Conservation (phyloP, 2,329 filamentous ascomycete genomes). For the Tetracladium maxilliforme region DNA sequence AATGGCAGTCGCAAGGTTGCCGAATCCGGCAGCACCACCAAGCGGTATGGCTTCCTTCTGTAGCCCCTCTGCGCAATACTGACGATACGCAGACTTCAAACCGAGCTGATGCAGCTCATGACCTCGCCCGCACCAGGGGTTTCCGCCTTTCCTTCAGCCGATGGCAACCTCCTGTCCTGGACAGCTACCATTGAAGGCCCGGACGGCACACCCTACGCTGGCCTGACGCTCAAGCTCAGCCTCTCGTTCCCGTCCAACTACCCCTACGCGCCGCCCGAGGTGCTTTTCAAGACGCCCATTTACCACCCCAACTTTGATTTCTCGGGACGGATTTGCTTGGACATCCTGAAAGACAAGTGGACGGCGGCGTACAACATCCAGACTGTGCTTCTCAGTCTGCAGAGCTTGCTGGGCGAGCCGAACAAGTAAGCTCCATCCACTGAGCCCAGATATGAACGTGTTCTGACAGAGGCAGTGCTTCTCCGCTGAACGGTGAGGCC, state of each 20-base stretch:
- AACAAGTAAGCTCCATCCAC: conserved; percentile 66
- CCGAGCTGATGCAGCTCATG: conserved; percentile 98
- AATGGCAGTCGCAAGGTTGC: conserved; percentile 35
- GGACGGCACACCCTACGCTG: conserved; percentile 78
- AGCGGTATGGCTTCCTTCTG: conserved; percentile 39
- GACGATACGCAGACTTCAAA: conserved; percentile 57
- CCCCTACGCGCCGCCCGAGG: conserved; percentile 78
- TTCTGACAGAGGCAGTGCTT: conserved; percentile 45
- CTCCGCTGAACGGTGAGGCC: conserved; percentile 88
- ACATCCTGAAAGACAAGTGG: conserved; percentile 99
- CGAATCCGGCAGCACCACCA: conserved; percentile 62
- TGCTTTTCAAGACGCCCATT: conserved; percentile 96
- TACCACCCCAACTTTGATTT: conserved; percentile 99
- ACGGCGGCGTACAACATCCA: conserved; percentile 95
- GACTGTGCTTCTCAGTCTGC: conserved; percentile 81
- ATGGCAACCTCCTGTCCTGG: conserved; percentile 86
- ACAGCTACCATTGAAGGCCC: conserved; percentile 88
- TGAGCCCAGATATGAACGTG: not conserved
- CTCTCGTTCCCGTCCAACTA: conserved; percentile 89
- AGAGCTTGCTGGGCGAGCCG: conserved; percentile 89
- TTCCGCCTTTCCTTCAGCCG: conserved; percentile 83
- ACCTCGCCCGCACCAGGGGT: conserved; percentile 84
- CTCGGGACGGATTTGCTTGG: conserved; percentile 88
- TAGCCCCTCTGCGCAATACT: conserved; percentile 2
- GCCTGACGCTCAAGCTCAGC: conserved; percentile 79